Evolutionary conservation across 1,139 yeast species (phyloP).

Genomic region (Kodamaea plutei): DNA sequence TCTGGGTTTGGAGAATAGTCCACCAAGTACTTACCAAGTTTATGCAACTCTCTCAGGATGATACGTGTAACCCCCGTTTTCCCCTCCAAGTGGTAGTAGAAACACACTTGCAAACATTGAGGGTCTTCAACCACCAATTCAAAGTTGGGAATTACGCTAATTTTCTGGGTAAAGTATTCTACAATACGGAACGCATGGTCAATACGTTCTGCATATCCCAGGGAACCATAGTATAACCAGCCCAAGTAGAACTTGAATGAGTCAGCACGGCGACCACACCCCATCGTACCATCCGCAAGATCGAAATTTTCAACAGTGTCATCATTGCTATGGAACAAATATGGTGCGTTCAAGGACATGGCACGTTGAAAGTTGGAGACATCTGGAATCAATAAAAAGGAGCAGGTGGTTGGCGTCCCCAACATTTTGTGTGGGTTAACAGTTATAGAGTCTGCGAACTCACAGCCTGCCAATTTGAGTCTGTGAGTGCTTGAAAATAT

Average conservation of each 20-base stretch:
- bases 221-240: constrained; percentile 75
- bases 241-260: constrained; percentile 73
- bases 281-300: constrained; percentile 89
- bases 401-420: constrained; percentile 88
- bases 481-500: constrained; percentile 55
- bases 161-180: constrained; percentile 50
- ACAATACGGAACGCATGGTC: constrained; percentile 72
- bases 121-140: constrained; percentile 53
- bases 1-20: constrained; percentile 80
- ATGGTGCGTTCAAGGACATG: constrained; percentile 76
- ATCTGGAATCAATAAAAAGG: constrained; percentile 71
- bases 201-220: constrained; percentile 53
- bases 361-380: constrained; percentile 63
- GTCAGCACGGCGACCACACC: constrained; percentile 86
- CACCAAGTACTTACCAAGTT: constrained; percentile 61
- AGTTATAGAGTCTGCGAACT: constrained; percentile 74
- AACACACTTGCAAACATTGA: constrained; percentile 81
- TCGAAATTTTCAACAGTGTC: constrained; percentile 60
- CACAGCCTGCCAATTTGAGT: constrained; percentile 52
- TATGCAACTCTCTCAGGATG: constrained; percentile 63
- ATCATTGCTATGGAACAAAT: constrained; percentile 64
- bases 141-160: constrained; percentile 39
- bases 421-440: constrained; percentile 86
- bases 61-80: constrained; percentile 42
- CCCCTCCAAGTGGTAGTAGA: constrained; percentile 56